phyloP scores from a whole-genome alignment of 441 rosid genomes.

The Syzygium malaccense region DNA sequence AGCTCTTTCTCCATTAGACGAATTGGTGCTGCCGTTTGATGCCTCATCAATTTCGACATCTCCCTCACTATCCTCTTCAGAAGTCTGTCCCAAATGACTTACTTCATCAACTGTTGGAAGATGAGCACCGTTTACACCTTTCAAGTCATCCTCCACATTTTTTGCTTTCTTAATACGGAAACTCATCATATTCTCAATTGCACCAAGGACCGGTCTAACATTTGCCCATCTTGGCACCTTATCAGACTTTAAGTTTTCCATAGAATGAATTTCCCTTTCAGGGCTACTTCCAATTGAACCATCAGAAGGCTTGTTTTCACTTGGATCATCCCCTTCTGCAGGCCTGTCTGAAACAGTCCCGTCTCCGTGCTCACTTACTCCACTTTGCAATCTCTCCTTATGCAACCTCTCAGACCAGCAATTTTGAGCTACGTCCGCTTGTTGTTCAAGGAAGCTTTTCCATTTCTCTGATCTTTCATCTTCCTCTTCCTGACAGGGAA shows the following conservation, averaged over 20 bases:
- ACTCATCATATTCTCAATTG: constrained; percentile 54
- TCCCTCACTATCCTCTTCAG: constrained; percentile 31
- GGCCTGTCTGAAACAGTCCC: constrained; percentile 20
- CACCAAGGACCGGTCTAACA: constrained; percentile 37
- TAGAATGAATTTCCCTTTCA: constrained; percentile 8
- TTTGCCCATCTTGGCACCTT: constrained; percentile 39
- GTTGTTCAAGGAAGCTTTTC: constrained; percentile 43
- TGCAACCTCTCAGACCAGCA: constrained; percentile 18
- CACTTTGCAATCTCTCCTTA: neutral
- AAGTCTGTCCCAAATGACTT: constrained; percentile 18
- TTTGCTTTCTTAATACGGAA: constrained; percentile 36
- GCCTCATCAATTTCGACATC: constrained; percentile 23
- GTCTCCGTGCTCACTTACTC: constrained; percentile 4
- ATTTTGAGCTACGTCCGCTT: constrained; percentile 12
- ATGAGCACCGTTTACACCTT: constrained; percentile 11
- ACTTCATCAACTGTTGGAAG: constrained; percentile 22
- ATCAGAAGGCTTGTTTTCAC: constrained; percentile 22
- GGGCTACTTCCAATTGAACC: constrained; percentile 16
- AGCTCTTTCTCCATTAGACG: constrained; percentile 15
- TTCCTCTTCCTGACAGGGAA: constrained; percentile 52
- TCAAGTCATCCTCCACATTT: constrained; percentile 17
- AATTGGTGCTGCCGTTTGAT: constrained; percentile 5
- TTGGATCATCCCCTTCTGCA: constrained; percentile 26
- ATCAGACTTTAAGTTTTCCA: constrained; percentile 29
- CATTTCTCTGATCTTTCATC: constrained; percentile 49